Base-by-base conservation (phyloP, 805 yeast genomes). In the Zygosaccharomyces gambellarensis region DNA sequence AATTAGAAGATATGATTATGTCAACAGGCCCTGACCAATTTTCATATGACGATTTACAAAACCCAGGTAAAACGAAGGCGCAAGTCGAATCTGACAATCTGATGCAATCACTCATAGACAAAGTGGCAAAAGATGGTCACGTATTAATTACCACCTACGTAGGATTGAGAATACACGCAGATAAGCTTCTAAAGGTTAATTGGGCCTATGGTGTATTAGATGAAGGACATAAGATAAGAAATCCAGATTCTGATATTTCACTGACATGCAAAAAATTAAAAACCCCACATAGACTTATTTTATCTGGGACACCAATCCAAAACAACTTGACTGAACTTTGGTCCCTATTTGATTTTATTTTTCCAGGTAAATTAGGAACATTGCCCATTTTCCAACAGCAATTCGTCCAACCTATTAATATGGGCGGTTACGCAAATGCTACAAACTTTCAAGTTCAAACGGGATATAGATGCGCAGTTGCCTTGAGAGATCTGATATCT, bases 391-490 rank as follows among this genome's bases (percentile, higher is more conserved):
- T 94, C 60, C 95, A 90, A 67, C 85, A 79, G 46, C 97, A 94
- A 64, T 94, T 94, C 65, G 85, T 96, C 2, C 74, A 83, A 5
- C 99, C 99, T 0, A 94, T 94, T 40, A 92, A 90, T 61, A 77
- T 87, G 64, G 99, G 99, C n/a, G 99, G 99, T 0, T 94, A 94
- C 69, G 96, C 99, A 1, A 94, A 92, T 71, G 98, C 99, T 0
- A 82, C 95, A 1, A 94, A 94, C 64, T 80, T 94, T 3, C 97
- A 94, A 64, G 98, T 94, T 0, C 97, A 92, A 63, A 84, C 97
- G 1, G 97, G 97, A 1, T 90, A 88, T 63, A 89, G 89, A 64
- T 94, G 98, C 71, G 99, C 99, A 0, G 94, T 90, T 4, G 83
- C 92, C 2, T 70, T 94, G 46, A 74, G 96, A 45, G 96, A 94